A percentile compares a stretch with the other conserved stretches of the same genome.
Evolutionary conservation across 2,329 filamentous ascomycete species (phyloP).

Genomic region (Emmonsiellopsis sp.): DNA sequence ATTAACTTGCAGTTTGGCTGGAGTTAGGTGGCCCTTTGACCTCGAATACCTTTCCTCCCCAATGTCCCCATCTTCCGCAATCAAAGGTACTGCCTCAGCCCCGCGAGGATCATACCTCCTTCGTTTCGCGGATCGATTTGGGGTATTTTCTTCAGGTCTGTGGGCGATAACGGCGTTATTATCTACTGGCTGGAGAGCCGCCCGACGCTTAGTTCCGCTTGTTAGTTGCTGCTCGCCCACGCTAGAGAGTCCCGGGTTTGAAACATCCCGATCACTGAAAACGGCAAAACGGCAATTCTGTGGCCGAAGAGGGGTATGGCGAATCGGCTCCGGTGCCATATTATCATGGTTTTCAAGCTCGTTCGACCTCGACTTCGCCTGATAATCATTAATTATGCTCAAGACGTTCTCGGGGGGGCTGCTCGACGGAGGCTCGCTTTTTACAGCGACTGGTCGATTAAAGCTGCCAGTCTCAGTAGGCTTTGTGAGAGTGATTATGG

Average conservation of each 20-base stretch:
- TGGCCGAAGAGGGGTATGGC: neutral
- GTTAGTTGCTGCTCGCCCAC: neutral
- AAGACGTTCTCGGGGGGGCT: slow-evolving; percentile 17
- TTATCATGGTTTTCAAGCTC: neutral
- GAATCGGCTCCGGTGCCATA: neutral
- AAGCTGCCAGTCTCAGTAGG: slow-evolving; percentile 5
- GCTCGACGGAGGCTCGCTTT: slow-evolving; percentile 27
- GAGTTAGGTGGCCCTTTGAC: neutral
- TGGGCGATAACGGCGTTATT: slow-evolving; percentile 14
- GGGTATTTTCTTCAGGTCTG: slow-evolving; percentile 6
- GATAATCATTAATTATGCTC: neutral
- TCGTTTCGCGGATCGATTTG: slow-evolving; percentile 20
- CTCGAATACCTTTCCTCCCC: neutral
- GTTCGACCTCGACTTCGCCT: neutral
- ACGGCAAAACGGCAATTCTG: neutral
- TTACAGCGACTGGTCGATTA: slow-evolving; percentile 19
- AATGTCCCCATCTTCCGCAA: slow-evolving; percentile 43
- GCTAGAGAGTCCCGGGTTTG: neutral
- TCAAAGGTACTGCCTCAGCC: slow-evolving; percentile 30
- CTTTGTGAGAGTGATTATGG: neutral
- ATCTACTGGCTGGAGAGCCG: slow-evolving; percentile 21
- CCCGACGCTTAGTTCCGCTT: slow-evolving; percentile 6
- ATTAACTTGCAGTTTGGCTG: neutral
- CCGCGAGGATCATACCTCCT: slow-evolving; percentile 23
- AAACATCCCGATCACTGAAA: neutral